Conservation (phyloP, 768 basidiomycete genomes). For the Collybia mongolica region DNA sequence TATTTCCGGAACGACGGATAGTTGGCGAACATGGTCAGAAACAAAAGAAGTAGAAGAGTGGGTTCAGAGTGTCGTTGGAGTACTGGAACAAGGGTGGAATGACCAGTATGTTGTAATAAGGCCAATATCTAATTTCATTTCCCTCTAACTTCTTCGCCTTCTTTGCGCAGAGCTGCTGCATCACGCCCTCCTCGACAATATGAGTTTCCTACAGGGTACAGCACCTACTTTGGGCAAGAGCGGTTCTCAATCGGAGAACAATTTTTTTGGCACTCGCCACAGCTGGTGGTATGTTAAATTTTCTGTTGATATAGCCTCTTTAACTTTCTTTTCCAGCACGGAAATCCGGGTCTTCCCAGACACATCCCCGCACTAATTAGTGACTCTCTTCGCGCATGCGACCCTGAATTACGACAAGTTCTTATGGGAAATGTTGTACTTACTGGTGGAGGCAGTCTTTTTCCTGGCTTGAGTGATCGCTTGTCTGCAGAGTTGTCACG, state of each 20-base stretch:
- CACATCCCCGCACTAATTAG: constrained; percentile 74
- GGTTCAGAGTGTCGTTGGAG: constrained; percentile 84
- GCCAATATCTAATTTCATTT: neutral
- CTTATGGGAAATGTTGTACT: constrained; percentile 93
- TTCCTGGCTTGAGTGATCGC: constrained; percentile 84
- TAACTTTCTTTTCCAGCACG: constrained; percentile 27
- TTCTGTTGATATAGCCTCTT: neutral
- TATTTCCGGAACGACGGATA: constrained; percentile 66
- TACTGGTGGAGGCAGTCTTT: constrained; percentile 89
- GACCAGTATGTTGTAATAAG: constrained; percentile 54
- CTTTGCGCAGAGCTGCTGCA: constrained; percentile 49
- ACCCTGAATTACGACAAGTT: constrained; percentile 87
- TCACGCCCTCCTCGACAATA: constrained; percentile 65
- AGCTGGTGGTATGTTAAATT: constrained; percentile 43
- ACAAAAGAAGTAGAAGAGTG: constrained; percentile 87
- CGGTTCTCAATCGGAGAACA: constrained; percentile 86
- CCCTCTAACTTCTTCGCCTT: neutral
- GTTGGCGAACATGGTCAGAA: constrained; percentile 83
- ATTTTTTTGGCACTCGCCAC: constrained; percentile 74
- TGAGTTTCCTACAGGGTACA: constrained; percentile 96
- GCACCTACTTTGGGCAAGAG: constrained; percentile 77
- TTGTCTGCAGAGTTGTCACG: constrained; percentile 73
- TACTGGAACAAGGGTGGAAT: constrained; percentile 87
- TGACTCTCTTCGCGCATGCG: constrained; percentile 79
- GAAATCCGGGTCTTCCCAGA: constrained; percentile 71